Evolutionary conservation across 2,329 filamentous ascomycete genomes (phyloP), one percentile per base, ranked within the genome.

Genomic region (Aspergillus hortae): DNA sequence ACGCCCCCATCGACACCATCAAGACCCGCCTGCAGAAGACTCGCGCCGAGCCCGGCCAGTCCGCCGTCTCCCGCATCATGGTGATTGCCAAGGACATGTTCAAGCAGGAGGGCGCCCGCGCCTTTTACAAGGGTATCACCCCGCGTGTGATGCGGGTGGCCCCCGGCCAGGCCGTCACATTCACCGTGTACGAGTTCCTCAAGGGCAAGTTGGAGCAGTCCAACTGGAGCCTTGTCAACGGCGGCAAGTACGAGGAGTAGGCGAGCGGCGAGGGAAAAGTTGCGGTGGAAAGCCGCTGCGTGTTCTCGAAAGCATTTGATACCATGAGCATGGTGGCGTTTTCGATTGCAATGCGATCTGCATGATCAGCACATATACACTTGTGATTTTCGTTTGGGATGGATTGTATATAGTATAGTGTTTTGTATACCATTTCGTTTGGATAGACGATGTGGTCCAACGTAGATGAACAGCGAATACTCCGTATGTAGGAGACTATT

Each of bases 51-150:
- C 82, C 85, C 4, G 92, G 92, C 14, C 87, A 92, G 66, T 89
- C 85, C 44, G 92, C 94, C 11, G 73, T 95, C 61, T 81, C 83
- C 53, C 80, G 94, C 54, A 96, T 99, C 62, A 79, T 82, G 27
- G 70, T 75, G 38, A 99, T 99, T 63, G 86, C 89, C 47, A 80
- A 75, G 51, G 88, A 92, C 58, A 94, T 92, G 89, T 92, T 92
- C 77, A 89, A 85, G 86, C 89, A 95, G 77, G 94, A 99, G 76
- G 94, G 94, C 33, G 80, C 92, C 61, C 86, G 90, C 64, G 94
- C 94, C 44, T 99, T 99, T 76, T 99, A 96, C 80, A 97, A 97
- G 82, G 94, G 94, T 65, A 99, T 99, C 74, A 99, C 94, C 44
- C 94, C 94, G 6, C 84, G 94, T 64, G 89, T 99, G 62, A 97